Evolutionary conservation across 2,329 filamentous ascomycete species (phyloP), one percentile per base, ranked within the genome.

Genomic region (Colletotrichum neosansevieriae): DNA sequence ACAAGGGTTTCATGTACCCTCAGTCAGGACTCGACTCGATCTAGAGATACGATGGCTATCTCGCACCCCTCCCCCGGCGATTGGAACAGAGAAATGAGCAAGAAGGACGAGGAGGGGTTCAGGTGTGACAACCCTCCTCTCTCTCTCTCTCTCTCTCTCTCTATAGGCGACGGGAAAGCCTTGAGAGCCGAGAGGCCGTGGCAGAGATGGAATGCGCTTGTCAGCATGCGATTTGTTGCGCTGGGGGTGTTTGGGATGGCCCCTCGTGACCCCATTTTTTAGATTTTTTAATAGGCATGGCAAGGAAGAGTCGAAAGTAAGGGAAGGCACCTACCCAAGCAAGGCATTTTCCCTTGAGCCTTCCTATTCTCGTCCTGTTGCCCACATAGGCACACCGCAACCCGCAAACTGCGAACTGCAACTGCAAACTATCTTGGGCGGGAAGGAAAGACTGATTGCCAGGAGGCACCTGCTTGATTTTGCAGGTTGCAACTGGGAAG

Each of bases 201-300:
- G 34, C 45, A 24, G 57, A 45, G 34, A 19, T 13, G 21, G 19
- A 47, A 40, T 65, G 45, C 42, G 44, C 54, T 51, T 51, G 62
- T 54, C 57, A 15, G 19, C 47, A 17, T 54, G 57, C 57, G 50
- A 65, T 65, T 47, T 40, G 63, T 61, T 24, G 47, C 32, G n/a
- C 49, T 24, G 10, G 50, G 54, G 49, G 51, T 65, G 65, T 65
- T 68, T 68, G 65, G 65, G 54, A 68, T 49, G 24, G 49, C 47
- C 6, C 54, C 65, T 68, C 65, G 65, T 60, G 65, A 68, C 65
- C 54, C 61, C 49, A 59, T 65, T 68, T 59, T 29, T 59, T 49
- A 29, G 10, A 40, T 56, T 50, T 63, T 60, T 49, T 40, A 29
- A 24, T 57, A 58, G 40, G 47, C 17, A 50, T 40, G 57, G 38